Conservation (phyloP, 768 basidiomycete species). For the Phlegmacium glaucopus region DNA sequence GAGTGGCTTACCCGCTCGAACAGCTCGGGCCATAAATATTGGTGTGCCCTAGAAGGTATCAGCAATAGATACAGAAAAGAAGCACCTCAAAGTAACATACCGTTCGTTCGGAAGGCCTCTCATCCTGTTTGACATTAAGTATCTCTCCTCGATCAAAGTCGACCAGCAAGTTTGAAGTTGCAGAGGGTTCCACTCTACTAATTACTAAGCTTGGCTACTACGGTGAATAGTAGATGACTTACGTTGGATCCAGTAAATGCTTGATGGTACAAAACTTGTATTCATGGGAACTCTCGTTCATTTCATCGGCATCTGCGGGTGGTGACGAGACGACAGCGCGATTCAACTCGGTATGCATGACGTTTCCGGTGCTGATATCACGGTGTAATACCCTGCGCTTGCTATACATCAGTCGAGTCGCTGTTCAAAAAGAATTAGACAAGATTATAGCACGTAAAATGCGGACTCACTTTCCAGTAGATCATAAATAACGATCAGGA, state of each 20-base stretch:
- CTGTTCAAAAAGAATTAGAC: background rate
- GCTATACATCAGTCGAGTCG: constrained; percentile 5
- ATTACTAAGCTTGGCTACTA: background rate
- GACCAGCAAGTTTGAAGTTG: constrained; percentile 2
- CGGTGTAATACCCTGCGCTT: constrained; percentile 4
- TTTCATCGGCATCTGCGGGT: background rate
- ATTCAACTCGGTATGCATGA: background rate
- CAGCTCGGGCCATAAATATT: constrained; percentile 7
- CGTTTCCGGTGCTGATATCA: constrained; percentile 5
- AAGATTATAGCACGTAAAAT: background rate
- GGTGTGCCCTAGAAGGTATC: constrained; percentile 2
- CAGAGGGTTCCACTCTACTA: background rate
- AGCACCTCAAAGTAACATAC: constrained; percentile 5
- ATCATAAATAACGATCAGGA: constrained; percentile 4
- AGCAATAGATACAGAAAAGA: background rate
- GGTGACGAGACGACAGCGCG: background rate
- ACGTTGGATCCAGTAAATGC: constrained; percentile 5
- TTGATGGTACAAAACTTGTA: background rate
- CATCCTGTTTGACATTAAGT: background rate
- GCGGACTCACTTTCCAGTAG: constrained; percentile 7
- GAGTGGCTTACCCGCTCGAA: background rate
- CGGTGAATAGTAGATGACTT: background rate
- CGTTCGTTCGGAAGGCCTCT: background rate
- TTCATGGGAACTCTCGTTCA: background rate
- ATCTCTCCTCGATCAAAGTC: constrained; percentile 5